Evolutionary conservation across 441 rosid genomes (phyloP).

Genomic region (Capsella rubella): DNA sequence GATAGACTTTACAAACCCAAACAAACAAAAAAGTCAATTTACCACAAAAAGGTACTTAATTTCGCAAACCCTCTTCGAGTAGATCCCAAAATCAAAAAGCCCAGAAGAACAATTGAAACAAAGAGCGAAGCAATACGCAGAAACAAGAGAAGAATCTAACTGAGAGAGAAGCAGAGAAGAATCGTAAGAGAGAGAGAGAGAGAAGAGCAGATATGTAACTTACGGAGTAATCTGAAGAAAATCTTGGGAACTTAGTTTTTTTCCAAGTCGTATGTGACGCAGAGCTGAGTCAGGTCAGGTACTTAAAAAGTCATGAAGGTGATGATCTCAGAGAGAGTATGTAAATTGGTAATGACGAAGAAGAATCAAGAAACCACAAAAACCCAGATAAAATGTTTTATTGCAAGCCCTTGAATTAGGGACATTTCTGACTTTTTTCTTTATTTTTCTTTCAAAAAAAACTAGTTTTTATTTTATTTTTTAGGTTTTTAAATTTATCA

Average conservation of each 20-base stretch:
- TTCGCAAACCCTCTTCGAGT: slow-evolving; percentile 6
- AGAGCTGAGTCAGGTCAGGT: not conserved
- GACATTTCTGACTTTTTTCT: too few species aligned
- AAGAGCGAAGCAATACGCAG: slow-evolving; percentile 10
- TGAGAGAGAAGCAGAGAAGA: not conserved
- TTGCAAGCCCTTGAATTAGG: too few species aligned
- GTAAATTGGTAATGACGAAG: too few species aligned
- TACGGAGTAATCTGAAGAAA: slow-evolving; percentile 25
- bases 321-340: too few species aligned
- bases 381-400: too few species aligned
- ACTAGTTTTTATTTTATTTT: too few species aligned
- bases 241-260: slow-evolving; percentile 25
- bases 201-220: not conserved
- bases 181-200: not conserved
- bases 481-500: too few species aligned
- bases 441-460: too few species aligned
- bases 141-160: slow-evolving; percentile 16
- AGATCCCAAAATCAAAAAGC: slow-evolving; percentile 28
- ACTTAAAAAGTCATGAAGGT: too few species aligned
- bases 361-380: too few species aligned
- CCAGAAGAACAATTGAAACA: not conserved
- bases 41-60: slow-evolving; percentile 1
- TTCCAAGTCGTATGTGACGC: slow-evolving; percentile 34
- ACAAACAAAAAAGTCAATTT: slow-evolving; percentile 13
- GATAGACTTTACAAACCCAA: not conserved